These are phyloP conservation scores for Nannochloropsis granulata DNA, from an alignment of 108 stramenopile genomes.

Conservation along the genomic window DNA sequence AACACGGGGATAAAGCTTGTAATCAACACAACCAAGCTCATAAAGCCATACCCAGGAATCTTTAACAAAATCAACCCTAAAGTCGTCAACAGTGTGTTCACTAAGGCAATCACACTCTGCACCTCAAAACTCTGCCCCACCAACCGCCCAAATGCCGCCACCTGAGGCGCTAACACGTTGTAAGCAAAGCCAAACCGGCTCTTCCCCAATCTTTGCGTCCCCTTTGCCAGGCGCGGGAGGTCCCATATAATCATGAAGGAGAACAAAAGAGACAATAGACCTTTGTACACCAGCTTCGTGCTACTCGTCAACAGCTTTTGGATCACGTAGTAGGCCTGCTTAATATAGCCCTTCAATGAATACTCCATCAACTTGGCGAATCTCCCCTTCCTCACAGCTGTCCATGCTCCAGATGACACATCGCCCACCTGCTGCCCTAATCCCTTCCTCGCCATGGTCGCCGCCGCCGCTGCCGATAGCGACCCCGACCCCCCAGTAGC, in stretches of 20 bases:
- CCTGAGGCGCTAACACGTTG: slow-evolving; percentile 14
- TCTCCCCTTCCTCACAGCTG: background rate
- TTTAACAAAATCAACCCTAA: background rate
- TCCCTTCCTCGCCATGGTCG: background rate
- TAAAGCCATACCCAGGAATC: background rate
- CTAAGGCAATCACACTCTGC: slow-evolving; percentile 5
- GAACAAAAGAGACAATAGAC: slow-evolving; percentile 12
- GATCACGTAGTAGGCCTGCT: slow-evolving; percentile 1
- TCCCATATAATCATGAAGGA: slow-evolving; percentile 28
- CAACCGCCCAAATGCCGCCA: slow-evolving; percentile 5
- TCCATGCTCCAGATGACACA: background rate
- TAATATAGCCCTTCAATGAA: slow-evolving; percentile 6
- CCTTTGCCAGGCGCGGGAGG: slow-evolving; percentile 11
- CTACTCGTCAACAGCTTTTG: background rate
- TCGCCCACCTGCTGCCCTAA: background rate
- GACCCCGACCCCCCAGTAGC: background rate
- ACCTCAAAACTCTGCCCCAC: slow-evolving; percentile 25
- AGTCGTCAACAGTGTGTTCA: slow-evolving; percentile 22
- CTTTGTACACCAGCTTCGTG: slow-evolving; percentile 24
- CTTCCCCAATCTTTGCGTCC: background rate
- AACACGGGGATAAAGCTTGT: slow-evolving; percentile 20
- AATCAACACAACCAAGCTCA: slow-evolving; percentile 18
- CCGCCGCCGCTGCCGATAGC: background rate
- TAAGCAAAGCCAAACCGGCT: slow-evolving; percentile 10
- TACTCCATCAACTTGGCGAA: slow-evolving; percentile 26